These are phyloP conservation scores for Aurantiochytrium sp. DNA, from an alignment of 108 stramenopile species.

Conservation along the genomic window DNA sequence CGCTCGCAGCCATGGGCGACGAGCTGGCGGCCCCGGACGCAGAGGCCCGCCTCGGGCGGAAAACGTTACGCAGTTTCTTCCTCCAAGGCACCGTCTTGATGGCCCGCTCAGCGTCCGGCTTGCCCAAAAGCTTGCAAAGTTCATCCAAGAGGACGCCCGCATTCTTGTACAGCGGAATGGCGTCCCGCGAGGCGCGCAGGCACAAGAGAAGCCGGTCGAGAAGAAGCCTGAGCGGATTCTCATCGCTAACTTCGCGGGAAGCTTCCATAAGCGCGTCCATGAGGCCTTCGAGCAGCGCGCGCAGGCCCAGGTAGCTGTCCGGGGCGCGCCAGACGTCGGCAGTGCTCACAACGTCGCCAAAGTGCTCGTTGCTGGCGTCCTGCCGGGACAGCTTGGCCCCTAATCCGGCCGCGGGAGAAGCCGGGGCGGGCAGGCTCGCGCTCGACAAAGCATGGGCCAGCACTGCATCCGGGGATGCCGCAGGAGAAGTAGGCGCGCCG, in stretches of 20 bases:
- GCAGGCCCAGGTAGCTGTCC: not conserved
- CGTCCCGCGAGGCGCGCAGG: not conserved
- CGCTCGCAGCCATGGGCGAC: too few relatives aligned
- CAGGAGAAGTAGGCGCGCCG: too few relatives aligned
- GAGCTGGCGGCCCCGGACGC: too few relatives aligned
- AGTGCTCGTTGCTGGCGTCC: not conserved
- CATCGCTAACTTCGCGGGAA: not conserved
- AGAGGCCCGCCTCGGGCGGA: not conserved
- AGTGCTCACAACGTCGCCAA: not conserved
- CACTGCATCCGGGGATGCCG: too few relatives aligned
- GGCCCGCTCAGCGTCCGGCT: not conserved
- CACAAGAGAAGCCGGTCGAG: not conserved
- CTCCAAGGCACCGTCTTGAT: not conserved
- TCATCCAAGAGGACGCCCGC: not conserved
- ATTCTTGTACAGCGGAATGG: not conserved
- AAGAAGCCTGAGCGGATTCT: not conserved
- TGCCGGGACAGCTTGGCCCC: too few relatives aligned
- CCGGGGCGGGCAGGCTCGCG: too few relatives aligned
- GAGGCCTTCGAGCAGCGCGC: not conserved
- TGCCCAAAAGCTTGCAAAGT: not conserved
- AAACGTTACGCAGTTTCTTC: not conserved
- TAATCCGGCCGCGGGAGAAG: too few relatives aligned
- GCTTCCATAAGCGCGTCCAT: not conserved
- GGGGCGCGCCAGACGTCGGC: constrained; percentile 12
- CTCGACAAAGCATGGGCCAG: too few relatives aligned